Percentiles rank a stretch among this genome's conserved stretches.
phyloP scores from a whole-genome alignment of 306 rosid genomes.

The Luffa acutangula region DNA sequence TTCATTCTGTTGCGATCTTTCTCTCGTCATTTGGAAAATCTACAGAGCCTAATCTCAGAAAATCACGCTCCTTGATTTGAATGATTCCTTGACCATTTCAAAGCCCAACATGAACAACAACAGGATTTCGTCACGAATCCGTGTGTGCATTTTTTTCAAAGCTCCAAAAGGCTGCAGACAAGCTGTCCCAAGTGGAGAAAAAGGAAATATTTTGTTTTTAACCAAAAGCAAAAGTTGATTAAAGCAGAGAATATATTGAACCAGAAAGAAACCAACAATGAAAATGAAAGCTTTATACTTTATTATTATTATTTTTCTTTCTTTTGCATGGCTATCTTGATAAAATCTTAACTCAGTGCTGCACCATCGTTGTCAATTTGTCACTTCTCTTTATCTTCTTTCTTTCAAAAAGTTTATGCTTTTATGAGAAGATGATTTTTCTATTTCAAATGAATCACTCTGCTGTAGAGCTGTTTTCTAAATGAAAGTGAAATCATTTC shows the following conservation, averaged over 20 bases:
- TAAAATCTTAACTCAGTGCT: background rate
- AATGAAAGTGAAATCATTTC: background rate
- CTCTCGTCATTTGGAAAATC: too few relatives aligned
- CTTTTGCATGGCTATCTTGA: background rate
- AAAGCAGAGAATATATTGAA: slow-evolving; percentile 18
- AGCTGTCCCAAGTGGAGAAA: slow-evolving; percentile 30
- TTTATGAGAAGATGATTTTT: background rate
- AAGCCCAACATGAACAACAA: background rate
- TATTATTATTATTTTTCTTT: background rate
- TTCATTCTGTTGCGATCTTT: too few relatives aligned
- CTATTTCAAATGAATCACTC: background rate
- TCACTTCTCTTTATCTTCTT: slow-evolving; percentile 1
- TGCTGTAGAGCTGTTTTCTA: background rate
- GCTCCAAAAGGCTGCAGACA: slow-evolving; percentile 25
- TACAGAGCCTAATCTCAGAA: background rate
- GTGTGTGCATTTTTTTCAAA: slow-evolving; percentile 32
- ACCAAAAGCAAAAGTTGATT: slow-evolving; percentile 23
- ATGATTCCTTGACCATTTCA: background rate
- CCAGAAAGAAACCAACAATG: background rate
- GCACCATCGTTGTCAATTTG: slow-evolving; percentile 7
- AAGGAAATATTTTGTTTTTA: slow-evolving; percentile 12
- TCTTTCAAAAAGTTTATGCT: slow-evolving; percentile 1
- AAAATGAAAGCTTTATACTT: background rate
- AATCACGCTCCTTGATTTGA: background rate
- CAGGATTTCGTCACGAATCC: background rate